These are phyloP conservation scores for Psidium guajava DNA, from an alignment of 345 rosid species.

Conservation along the genomic window DNA sequence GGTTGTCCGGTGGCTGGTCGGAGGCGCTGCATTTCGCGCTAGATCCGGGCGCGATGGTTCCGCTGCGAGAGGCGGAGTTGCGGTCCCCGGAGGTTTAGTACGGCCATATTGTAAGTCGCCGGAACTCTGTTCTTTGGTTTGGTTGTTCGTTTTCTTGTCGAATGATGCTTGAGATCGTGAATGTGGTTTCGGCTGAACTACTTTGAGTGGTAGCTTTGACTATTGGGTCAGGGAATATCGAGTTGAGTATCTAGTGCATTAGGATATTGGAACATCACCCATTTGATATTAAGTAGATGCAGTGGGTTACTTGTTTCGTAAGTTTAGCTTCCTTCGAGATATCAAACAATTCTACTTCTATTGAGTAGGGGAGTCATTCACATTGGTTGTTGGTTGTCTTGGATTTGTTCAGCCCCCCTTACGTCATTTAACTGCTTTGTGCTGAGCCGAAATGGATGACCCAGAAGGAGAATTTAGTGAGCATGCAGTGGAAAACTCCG, in stretches of 20 bases:
- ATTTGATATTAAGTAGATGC: neutral
- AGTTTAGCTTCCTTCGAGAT: neutral
- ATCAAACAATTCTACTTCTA: neutral
- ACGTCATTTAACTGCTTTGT: slow-evolving; percentile 5
- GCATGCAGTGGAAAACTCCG: slow-evolving; percentile 16
- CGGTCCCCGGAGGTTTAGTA: neutral
- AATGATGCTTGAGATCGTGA: neutral
- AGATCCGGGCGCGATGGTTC: slow-evolving; percentile 7
- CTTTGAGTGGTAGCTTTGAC: neutral
- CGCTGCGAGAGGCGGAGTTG: neutral
- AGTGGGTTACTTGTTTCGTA: neutral
- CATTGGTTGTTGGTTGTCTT: slow-evolving; percentile 1
- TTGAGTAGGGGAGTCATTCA: neutral
- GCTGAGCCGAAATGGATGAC: slow-evolving; percentile 47
- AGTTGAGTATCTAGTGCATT: neutral
- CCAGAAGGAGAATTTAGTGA: slow-evolving; percentile 21
- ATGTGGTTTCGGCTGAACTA: neutral
- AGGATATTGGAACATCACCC: neutral
- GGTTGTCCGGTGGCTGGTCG: neutral
- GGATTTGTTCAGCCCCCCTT: slow-evolving; percentile 11
- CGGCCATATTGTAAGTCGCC: neutral
- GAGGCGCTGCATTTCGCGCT: slow-evolving; percentile 8
- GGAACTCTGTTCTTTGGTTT: neutral
- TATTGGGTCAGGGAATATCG: neutral
- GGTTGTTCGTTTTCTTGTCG: neutral